These are phyloP conservation scores for Pseudopithomyces maydicus DNA, from an alignment of 2,329 filamentous ascomycete genomes.

Conservation along the genomic window DNA sequence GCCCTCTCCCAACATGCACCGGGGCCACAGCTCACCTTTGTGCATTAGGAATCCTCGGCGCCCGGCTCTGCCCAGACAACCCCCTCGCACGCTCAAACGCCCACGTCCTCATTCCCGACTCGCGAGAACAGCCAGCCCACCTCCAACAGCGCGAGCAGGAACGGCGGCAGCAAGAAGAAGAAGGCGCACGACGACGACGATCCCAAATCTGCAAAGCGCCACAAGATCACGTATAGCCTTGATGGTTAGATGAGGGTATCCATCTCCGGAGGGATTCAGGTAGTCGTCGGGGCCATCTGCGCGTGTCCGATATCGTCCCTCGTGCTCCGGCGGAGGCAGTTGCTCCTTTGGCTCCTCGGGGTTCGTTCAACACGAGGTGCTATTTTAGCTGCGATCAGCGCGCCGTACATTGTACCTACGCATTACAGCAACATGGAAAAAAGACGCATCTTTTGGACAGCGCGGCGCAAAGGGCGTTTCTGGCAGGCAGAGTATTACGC, in stretches of 20 bases:
- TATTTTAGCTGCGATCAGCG: no score
- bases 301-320: no score
- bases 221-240: constrained; percentile 55
- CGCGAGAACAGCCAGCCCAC: constrained; percentile 53
- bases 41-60: constrained; percentile 43
- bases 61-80: constrained; percentile 47
- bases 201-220: constrained; percentile 51
- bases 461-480: no score
- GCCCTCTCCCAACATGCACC: neutral
- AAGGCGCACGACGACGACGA: constrained; percentile 54
- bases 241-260: constrained; percentile 39
- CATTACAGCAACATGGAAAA: no score
- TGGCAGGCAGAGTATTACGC: neutral
- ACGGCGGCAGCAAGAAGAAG: constrained; percentile 53
- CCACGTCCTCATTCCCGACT: constrained; percentile 52
- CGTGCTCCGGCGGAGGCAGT: neutral
- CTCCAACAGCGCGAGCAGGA: constrained; percentile 43
- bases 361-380: no score
- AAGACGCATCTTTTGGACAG: no score
- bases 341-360: no score
- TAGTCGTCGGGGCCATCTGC: neutral
- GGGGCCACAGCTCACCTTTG: constrained; percentile 16
- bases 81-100: constrained; percentile 55
- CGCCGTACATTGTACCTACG: no score
- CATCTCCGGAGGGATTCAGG: constrained; percentile 15